These are phyloP conservation scores for Leishmania major DNA, from an alignment of 208 protist genomes.

Conservation along the genomic window DNA sequence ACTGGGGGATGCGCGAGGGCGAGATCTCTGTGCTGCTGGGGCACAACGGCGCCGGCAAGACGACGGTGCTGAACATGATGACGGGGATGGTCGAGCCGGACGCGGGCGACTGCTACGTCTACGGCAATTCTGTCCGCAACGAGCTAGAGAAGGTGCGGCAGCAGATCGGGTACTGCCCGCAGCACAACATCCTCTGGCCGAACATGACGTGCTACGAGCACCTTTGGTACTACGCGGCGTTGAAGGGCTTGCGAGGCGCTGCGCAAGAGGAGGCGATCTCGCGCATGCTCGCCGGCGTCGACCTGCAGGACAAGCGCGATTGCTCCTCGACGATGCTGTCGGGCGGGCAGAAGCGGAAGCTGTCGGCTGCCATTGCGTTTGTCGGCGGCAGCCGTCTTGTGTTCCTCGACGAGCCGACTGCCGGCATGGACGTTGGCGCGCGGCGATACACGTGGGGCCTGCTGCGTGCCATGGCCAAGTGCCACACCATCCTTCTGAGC, in stretches of 20 bases:
- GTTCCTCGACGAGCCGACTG: conserved; percentile 90
- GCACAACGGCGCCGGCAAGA: conserved; percentile 88
- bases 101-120: conserved; percentile 70
- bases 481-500: conserved; percentile 62
- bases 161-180: conserved; percentile 70
- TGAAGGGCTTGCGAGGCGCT: conserved; percentile 84
- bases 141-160: conserved; percentile 53
- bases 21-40: conserved; percentile 82
- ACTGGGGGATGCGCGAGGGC: conserved; percentile 59
- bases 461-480: conserved; percentile 12
- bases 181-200: conserved; percentile 59
- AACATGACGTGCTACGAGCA: conserved; percentile 90
- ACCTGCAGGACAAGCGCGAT: conserved; percentile 56
- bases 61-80: conserved; percentile 78
- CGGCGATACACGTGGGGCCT: conserved; percentile 81
- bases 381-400: conserved; percentile 48
- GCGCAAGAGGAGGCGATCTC: conserved; percentile 38
- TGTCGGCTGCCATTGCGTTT: conserved; percentile 86
- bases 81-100: conserved; percentile 66
- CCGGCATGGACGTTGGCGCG: conserved; percentile 80
- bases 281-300: conserved; percentile 54
- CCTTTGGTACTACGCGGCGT: conserved; percentile 79
- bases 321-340: conserved; percentile 62
- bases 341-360: conserved; percentile 86
- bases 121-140: conserved; percentile 59